Evolutionary conservation across 2,329 filamentous ascomycete species (phyloP), one percentile per base, ranked within the genome.

Genomic region (Tolypocladium nubicola): DNA sequence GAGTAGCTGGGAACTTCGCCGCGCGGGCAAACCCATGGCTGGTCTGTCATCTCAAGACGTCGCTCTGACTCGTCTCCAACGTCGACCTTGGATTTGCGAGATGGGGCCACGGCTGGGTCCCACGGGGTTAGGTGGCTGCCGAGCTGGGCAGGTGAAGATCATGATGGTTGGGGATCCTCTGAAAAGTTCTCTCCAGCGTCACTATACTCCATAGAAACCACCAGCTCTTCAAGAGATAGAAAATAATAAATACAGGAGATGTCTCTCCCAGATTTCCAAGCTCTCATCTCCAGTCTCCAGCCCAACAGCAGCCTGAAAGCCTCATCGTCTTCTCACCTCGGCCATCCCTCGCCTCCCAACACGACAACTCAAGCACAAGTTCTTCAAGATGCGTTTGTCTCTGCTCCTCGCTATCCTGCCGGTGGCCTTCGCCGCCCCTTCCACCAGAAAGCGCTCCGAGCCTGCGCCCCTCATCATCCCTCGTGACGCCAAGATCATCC

Each of bases 401-500:
- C 38, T 58, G 35, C 41, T 60, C 49, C 58, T 63, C 33, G 40
- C 60, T 23, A 39, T 58, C 26, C 56, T 62, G 39, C 61, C 61
- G 38, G 23, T 58, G 50, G 60, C 56, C 33, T 39, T 63, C 49
- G 61, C 61, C 45, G 57, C 56, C 19, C 57, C 60, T 6, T 35
- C 54, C 49, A 26, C 54, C 16, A 30, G 30, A 21, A 56, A 61
- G n/a, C 59, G 62, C 40, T 37, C 56, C 54, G 23, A 60, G 52
- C 62, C 64, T 14, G 63, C 61, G 1, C 63, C 63, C 10, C 52
- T 65, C 7, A 56, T 62, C n/a, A 56, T 47, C 30, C 62, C 57
- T 5, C 58, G 56, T 26, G 38, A 52, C 11, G 49, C 53, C 14
- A 47, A 57, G 43, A 38, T 64, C 55, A 62, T 68, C 16, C 55